A percentile compares a stretch with the other conserved stretches of the same genome.
Evolutionary conservation across 2,329 filamentous ascomycete genomes (phyloP).

Genomic region (Neopestalotiopsis sp.): DNA sequence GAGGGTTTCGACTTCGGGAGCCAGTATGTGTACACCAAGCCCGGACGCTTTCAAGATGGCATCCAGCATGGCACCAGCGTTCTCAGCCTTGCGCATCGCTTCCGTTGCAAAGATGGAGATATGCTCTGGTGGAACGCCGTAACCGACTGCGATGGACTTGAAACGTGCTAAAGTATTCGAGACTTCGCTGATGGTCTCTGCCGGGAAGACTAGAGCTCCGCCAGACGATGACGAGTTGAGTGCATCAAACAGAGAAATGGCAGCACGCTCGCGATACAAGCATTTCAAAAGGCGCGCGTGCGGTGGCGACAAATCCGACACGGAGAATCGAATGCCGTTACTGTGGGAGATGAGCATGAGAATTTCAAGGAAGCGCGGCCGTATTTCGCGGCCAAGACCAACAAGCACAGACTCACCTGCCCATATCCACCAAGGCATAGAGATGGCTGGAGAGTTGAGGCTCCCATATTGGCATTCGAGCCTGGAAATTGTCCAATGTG

Average conservation of each 20-base stretch:
- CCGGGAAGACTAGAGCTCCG: conserved; percentile 48
- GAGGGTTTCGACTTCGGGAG: conserved; percentile 80
- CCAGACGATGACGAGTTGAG: conserved; percentile 55
- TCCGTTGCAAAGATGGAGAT: conserved; percentile 85
- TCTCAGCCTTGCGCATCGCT: conserved; percentile 81
- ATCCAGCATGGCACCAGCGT: conserved; percentile 70
- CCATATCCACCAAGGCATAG: conserved; percentile 65
- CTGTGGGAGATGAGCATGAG: conserved; percentile 45
- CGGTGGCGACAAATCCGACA: conserved; percentile 77
- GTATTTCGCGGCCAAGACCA: neutral
- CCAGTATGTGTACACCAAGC: conserved; percentile 73
- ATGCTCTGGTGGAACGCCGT: conserved; percentile 67
- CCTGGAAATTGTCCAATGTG: conserved; percentile 55
- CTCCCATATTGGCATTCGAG: conserved; percentile 55
- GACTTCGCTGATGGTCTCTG: conserved; percentile 68
- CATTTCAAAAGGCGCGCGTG: conserved; percentile 75
- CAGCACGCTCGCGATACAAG: conserved; percentile 77
- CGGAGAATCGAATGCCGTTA: conserved; percentile 93
- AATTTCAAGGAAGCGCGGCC: neutral
- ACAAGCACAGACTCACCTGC: conserved; percentile 48
- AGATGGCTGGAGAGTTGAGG: conserved; percentile 52
- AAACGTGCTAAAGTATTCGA: conserved; percentile 72
- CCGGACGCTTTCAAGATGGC: conserved; percentile 68
- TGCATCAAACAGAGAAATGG: conserved; percentile 88
- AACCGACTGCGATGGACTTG: conserved; percentile 70